Percentiles rank a stretch among this genome's conserved stretches.
phyloP scores from a whole-genome alignment of 441 rosid species.

The Pelargonium myrrhifolium region DNA sequence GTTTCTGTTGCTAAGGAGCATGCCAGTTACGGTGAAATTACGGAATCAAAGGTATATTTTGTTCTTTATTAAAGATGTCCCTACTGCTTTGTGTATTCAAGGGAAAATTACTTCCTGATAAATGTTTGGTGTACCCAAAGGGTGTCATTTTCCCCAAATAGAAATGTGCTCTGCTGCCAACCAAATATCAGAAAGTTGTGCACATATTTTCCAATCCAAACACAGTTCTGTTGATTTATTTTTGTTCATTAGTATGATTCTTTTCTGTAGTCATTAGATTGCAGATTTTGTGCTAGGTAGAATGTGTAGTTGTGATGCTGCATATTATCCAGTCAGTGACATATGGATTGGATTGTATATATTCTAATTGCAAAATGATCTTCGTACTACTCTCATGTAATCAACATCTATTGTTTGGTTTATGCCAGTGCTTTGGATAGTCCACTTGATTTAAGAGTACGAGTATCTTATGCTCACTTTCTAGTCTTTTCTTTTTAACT shows the following conservation, averaged over 20 bases:
- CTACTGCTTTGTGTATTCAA: slow-evolving; percentile 3
- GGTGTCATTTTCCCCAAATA: neutral
- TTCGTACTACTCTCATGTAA: no score
- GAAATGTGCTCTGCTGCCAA: neutral
- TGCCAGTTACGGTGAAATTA: slow-evolving; percentile 85
- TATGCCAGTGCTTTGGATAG: no score
- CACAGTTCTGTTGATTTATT: neutral
- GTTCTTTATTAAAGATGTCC: neutral
- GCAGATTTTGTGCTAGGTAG: no score
- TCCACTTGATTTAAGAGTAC: no score
- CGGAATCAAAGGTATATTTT: slow-evolving; percentile 68
- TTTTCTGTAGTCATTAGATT: neutral
- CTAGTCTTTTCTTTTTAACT: neutral
- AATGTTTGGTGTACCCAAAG: neutral
- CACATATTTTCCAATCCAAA: neutral
- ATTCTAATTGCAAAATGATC: no score
- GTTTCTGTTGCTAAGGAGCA: slow-evolving; percentile 84
- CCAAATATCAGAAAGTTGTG: neutral
- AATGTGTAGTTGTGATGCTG: no score
- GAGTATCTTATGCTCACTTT: neutral
- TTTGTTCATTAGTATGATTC: neutral
- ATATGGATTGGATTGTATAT: no score
- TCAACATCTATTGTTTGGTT: no score
- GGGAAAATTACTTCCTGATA: neutral
- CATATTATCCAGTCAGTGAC: no score